Percentiles rank a stretch among this genome's conserved stretches.
These are phyloP conservation scores for Danielozyma ontarioensis DNA, from an alignment of 805 yeast species.

Conservation along the genomic window DNA sequence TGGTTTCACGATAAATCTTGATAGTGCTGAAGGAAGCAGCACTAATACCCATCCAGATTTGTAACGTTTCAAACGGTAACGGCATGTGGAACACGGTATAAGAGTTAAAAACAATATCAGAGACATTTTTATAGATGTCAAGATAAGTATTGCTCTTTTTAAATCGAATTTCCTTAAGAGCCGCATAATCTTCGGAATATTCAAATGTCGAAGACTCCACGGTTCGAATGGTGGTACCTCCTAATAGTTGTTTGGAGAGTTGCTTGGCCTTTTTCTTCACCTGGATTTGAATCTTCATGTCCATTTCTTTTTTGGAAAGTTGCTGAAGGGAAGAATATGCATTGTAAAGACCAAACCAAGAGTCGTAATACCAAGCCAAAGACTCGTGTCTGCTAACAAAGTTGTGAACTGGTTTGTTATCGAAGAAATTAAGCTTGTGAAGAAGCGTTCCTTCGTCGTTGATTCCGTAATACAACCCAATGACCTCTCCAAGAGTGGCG, in stretches of 20 bases:
- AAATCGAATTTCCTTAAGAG: conserved; percentile 29
- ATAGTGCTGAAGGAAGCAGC: conserved; percentile 34
- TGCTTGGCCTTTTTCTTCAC: conserved; percentile 52
- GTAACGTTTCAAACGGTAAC: conserved; percentile 35
- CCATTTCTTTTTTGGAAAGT: conserved; percentile 46
- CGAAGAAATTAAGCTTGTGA: conserved; percentile 47
- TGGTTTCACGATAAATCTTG: conserved; percentile 36
- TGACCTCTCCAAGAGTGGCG: conserved; percentile 44
- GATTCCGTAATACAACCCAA: conserved; percentile 57
- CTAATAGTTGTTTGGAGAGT: conserved; percentile 36
- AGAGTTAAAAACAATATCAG: conserved; percentile 36
- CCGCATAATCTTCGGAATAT: conserved; percentile 16
- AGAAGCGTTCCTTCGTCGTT: conserved; percentile 60
- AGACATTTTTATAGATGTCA: conserved; percentile 34
- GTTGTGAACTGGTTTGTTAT: conserved; percentile 26
- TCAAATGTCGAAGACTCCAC: conserved; percentile 11
- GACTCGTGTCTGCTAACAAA: conserved; percentile 55
- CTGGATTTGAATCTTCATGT: conserved; percentile 52
- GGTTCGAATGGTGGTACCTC: conserved; percentile 7
- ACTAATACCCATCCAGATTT: conserved; percentile 42
- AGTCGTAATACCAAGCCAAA: conserved; percentile 65
- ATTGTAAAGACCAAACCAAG: conserved; percentile 51
- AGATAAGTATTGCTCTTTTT: conserved; percentile 31
- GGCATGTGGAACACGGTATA: conserved; percentile 35
- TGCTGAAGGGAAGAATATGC: conserved; percentile 39